Evolutionary conservation across 2,329 filamentous ascomycete genomes (phyloP).

Genomic region (Curvularia sp.): DNA sequence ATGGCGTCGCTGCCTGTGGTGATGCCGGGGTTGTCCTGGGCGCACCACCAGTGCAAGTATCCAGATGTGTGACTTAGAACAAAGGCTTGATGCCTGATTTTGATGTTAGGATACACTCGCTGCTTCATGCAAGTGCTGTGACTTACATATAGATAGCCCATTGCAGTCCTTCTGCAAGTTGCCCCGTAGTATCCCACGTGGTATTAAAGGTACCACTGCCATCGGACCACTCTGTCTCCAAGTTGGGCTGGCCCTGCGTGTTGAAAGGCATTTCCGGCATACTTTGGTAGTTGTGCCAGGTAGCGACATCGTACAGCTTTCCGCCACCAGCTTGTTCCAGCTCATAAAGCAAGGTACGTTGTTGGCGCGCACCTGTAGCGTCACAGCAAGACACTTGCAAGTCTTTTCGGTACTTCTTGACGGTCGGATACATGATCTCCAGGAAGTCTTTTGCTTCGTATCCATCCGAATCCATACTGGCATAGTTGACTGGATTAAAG

Average conservation of each 20-base stretch:
- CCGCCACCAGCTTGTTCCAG: conserved; percentile 49
- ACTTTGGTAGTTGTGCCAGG: conserved; percentile 52
- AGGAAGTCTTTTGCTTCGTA: conserved; percentile 60
- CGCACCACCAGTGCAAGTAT: conserved; percentile 61
- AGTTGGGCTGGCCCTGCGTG: conserved; percentile 52
- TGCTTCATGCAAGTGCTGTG: conserved; percentile 35
- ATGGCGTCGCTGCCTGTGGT: conserved; percentile 24
- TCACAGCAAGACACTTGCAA: conserved; percentile 54
- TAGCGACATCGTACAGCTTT: conserved; percentile 48
- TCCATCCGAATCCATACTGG: conserved; percentile 56
- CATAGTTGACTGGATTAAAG: conserved; percentile 48
- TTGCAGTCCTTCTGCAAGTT: conserved; percentile 59
- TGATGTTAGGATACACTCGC: conserved; percentile 28
- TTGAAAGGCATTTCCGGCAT: conserved; percentile 51
- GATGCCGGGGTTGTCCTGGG: conserved; percentile 43
- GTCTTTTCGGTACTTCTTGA: conserved; percentile 43
- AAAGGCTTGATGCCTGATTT: conserved; percentile 14
- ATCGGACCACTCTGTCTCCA: conserved; percentile 61
- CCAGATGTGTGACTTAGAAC: conserved; percentile 45
- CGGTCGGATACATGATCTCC: conserved; percentile 51
- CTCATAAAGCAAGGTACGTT: conserved; percentile 12
- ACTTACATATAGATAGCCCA: conserved; percentile 60
- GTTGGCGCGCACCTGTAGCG: conserved; percentile 41
- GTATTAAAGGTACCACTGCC: conserved; percentile 47
- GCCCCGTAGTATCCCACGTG: conserved; percentile 57